Conservation (phyloP, 2,329 filamentous ascomycete genomes). For the Rutstroemia sp. region DNA sequence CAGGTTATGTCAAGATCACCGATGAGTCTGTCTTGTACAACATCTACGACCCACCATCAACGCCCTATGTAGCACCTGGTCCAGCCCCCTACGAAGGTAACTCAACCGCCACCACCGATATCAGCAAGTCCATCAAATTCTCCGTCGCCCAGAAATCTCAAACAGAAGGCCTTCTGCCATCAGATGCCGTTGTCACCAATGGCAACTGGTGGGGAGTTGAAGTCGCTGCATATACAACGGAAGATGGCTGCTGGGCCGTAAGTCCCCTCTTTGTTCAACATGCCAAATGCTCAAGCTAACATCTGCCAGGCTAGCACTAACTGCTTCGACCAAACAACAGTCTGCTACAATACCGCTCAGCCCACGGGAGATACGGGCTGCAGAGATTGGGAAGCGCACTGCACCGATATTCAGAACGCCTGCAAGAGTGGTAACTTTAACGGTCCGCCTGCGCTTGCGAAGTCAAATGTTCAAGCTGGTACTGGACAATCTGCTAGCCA, state of each 20-base stretch:
- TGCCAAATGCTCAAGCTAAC: background rate
- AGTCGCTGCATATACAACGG: slow-evolving; percentile 46
- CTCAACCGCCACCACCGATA: background rate
- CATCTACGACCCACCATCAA: slow-evolving; percentile 48
- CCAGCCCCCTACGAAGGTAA: slow-evolving; percentile 33
- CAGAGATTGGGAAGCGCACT: slow-evolving; percentile 55
- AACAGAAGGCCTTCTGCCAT: slow-evolving; percentile 45
- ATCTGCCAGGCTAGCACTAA: slow-evolving; percentile 33
- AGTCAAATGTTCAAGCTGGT: background rate
- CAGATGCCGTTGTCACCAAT: slow-evolving; percentile 54
- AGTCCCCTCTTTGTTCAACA: slow-evolving; percentile 9
- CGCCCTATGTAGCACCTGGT: slow-evolving; percentile 50
- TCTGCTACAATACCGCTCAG: slow-evolving; percentile 52
- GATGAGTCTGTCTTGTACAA: slow-evolving; percentile 55
- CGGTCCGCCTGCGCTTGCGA: slow-evolving; percentile 35
- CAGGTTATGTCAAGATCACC: slow-evolving; percentile 51
- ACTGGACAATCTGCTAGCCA: background rate
- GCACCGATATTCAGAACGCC: slow-evolving; percentile 38
- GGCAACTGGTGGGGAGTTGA: slow-evolving; percentile 66
- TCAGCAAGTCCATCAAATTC: background rate
- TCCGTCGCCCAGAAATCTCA: slow-evolving; percentile 25
- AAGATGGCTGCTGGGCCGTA: slow-evolving; percentile 52
- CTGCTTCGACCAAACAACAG: slow-evolving; percentile 51
- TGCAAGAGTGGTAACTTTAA: slow-evolving; percentile 38
- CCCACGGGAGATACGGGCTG: slow-evolving; percentile 55